Evolutionary conservation across 2,329 filamentous ascomycete genomes (phyloP).

Genomic region (Graphilbum fragrans): DNA sequence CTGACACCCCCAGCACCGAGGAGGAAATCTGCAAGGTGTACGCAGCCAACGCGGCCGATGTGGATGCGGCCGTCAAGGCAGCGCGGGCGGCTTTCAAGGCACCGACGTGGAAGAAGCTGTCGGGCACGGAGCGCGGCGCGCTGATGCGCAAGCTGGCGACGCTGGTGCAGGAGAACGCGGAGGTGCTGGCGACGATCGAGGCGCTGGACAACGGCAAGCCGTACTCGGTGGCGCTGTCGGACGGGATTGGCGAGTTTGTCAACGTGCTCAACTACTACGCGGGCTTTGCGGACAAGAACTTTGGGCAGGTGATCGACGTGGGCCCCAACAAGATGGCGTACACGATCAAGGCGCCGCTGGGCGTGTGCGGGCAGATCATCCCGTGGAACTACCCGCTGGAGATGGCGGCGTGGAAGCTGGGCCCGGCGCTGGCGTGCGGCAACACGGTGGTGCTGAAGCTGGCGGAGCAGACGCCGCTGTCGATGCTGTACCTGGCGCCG

Average conservation of each 20-base stretch:
- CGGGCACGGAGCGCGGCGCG: constrained; percentile 54
- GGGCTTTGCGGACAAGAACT: constrained; percentile 69
- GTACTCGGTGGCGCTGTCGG: constrained; percentile 50
- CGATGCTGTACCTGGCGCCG: constrained; percentile 48
- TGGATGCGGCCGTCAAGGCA: constrained; percentile 57
- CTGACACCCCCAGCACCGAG: constrained; percentile 31
- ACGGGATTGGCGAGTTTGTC: constrained; percentile 41
- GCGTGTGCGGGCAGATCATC: constrained; percentile 66
- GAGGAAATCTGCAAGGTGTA: constrained; percentile 59
- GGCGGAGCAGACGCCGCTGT: constrained; percentile 52
- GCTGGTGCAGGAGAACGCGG: constrained; percentile 52
- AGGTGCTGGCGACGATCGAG: constrained; percentile 40
- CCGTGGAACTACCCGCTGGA: constrained; percentile 72
- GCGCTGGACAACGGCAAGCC: constrained; percentile 77
- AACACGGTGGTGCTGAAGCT: constrained; percentile 54
- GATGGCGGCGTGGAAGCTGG: constrained; percentile 70
- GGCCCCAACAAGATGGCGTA: constrained; percentile 61
- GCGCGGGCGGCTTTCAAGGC: constrained; percentile 57
- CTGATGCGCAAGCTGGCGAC: constrained; percentile 60
- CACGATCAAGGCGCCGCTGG: constrained; percentile 63
- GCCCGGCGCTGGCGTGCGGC: constrained; percentile 53
- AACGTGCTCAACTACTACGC: constrained; percentile 60
- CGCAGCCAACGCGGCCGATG: constrained; percentile 53
- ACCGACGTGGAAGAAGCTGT: constrained; percentile 54
- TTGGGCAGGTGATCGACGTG: constrained; percentile 65